A percentile compares a stretch with the other conserved stretches of the same genome.
These are phyloP conservation scores for Polytrichum formosum DNA, from an alignment of 225 moss, liverwort and hornwort species.

Conservation along the genomic window DNA sequence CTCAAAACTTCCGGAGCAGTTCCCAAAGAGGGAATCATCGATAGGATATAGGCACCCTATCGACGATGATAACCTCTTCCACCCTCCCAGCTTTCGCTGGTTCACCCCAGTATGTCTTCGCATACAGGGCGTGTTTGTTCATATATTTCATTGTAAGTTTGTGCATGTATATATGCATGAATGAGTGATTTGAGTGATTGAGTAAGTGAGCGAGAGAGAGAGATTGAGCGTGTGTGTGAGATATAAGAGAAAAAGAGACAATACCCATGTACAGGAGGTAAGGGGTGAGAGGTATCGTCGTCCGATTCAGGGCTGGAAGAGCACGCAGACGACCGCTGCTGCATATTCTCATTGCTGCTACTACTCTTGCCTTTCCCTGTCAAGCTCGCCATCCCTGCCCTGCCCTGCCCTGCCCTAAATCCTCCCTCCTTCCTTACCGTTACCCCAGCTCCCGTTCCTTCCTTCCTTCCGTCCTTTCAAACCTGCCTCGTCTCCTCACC, in stretches of 20 bases:
- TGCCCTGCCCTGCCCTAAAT: constrained; percentile 26
- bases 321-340: constrained; percentile 59
- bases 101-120: too few relatives aligned
- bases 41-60: neutral
- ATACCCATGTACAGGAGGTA: constrained; percentile 78
- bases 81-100: neutral
- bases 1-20: neutral
- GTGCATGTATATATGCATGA: neutral
- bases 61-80: neutral
- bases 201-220: neutral
- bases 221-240: neutral
- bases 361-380: constrained; percentile 48
- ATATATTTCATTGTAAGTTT: neutral
- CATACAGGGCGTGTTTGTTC: too few relatives aligned
- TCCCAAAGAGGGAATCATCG: neutral
- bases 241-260: too few relatives aligned
- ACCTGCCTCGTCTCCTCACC: neutral
- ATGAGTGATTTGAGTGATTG: neutral
- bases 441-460: too few relatives aligned
- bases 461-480: neutral
- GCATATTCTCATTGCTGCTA: constrained; percentile 59
- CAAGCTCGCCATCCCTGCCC: constrained; percentile 39
- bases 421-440: neutral
- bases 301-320: constrained; percentile 79
- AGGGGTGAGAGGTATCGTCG: constrained; percentile 63